Evolutionary conservation across 2,329 filamentous ascomycete species (phyloP).

Genomic region (Fusarium denticulatum): DNA sequence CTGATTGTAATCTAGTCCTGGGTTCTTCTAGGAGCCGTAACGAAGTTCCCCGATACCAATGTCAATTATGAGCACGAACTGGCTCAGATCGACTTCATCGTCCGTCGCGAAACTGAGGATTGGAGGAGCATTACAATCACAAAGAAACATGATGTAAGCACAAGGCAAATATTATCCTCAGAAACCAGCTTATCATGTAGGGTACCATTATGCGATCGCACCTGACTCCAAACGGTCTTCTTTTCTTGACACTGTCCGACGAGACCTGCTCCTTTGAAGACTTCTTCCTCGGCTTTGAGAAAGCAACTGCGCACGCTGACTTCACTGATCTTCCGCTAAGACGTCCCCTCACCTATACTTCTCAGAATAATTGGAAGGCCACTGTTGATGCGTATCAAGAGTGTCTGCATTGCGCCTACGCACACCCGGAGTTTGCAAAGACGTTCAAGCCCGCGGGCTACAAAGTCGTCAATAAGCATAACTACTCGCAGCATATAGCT

Average conservation of each 20-base stretch:
- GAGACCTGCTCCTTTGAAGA: not conserved
- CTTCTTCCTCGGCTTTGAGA: not conserved
- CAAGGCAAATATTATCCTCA: accelerated
- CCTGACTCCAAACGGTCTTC: not conserved
- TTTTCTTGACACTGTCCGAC: not conserved
- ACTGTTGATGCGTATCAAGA: not conserved
- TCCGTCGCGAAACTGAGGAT: not conserved
- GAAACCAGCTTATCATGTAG: not conserved
- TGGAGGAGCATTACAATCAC: not conserved
- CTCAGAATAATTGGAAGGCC: not conserved
- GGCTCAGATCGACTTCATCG: not conserved
- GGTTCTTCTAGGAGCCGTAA: not conserved
- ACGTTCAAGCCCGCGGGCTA: not conserved
- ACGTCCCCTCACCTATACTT: not conserved
- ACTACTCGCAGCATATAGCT: not conserved
- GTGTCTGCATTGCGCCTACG: not conserved
- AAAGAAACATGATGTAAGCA: not conserved
- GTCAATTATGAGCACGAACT: not conserved
- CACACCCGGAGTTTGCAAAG: not conserved
- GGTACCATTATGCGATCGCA: not conserved
- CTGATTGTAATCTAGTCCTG: not conserved
- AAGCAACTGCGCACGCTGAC: not conserved
- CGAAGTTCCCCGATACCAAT: not conserved
- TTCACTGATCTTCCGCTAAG: not conserved
- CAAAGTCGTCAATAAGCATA: not conserved